Evolutionary conservation across 192 early-diverging fungal genomes (phyloP).

Genomic region (Coemansia sp.): DNA sequence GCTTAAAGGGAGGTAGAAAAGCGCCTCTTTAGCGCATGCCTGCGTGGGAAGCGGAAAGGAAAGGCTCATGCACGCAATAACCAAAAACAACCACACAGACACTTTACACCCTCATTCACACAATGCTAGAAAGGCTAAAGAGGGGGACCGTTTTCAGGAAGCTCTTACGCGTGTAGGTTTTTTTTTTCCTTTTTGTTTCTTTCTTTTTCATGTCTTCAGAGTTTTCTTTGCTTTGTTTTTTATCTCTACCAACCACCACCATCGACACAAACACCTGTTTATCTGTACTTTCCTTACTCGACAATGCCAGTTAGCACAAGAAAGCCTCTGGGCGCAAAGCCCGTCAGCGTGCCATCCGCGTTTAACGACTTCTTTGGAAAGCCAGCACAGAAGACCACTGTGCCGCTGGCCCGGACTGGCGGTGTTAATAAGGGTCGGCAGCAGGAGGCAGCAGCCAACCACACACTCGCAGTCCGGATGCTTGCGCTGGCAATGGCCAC

Average conservation of each 20-base stretch:
- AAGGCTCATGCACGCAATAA: too few relatives aligned
- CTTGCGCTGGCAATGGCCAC: slow-evolving; percentile 20
- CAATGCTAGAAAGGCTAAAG: too few relatives aligned
- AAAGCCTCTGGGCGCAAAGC: not conserved
- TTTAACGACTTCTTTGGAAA: slow-evolving; percentile 9
- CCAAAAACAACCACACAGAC: not conserved
- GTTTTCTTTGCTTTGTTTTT: not conserved
- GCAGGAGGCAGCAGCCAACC: slow-evolving; percentile 7
- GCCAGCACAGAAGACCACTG: not conserved
- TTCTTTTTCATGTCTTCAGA: not conserved
- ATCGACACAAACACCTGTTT: not conserved
- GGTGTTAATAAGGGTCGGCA: not conserved
- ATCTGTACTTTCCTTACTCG: not conserved
- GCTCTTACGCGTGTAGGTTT: not conserved
- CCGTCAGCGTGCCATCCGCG: not conserved
- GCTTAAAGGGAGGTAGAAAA: not conserved
- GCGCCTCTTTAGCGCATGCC: too few relatives aligned
- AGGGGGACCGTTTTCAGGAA: too few relatives aligned
- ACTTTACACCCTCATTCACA: too few relatives aligned
- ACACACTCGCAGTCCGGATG: slow-evolving; percentile 35
- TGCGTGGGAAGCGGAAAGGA: too few relatives aligned
- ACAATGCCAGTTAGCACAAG: slow-evolving; percentile 5
- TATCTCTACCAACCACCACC: not conserved
- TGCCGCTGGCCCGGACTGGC: not conserved
- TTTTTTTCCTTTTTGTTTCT: slow-evolving; percentile 1